phyloP scores from a whole-genome alignment of 2,329 filamentous ascomycete species.

The Pochonia chlamydosporia region DNA sequence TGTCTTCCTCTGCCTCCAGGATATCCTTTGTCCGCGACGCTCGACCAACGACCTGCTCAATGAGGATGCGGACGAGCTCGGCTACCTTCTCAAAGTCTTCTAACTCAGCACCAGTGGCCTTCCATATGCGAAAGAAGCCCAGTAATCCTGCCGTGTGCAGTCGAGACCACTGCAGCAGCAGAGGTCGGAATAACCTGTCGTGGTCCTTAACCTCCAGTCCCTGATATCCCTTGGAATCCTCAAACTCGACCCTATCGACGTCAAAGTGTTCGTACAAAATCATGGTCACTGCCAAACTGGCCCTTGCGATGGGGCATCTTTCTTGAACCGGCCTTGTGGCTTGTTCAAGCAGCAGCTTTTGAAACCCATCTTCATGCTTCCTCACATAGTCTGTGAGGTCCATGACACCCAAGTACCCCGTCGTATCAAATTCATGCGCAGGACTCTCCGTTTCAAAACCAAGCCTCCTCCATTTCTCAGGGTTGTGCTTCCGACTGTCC shows the following conservation, averaged over 20 bases:
- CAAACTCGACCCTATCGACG: conserved; percentile 75
- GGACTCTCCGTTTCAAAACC: conserved; percentile 91
- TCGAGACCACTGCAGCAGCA: conserved; percentile 88
- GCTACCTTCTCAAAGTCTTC: conserved; percentile 91
- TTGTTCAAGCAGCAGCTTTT: conserved; percentile 88
- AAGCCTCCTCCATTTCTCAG: conserved; percentile 86
- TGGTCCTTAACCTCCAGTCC: conserved; percentile 71
- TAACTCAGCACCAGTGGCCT: conserved; percentile 75
- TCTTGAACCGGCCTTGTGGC: conserved; percentile 63
- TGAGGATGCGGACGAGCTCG: conserved; percentile 81
- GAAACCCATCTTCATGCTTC: conserved; percentile 87
- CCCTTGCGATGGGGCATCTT: conserved; percentile 80
- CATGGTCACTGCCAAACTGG: conserved; percentile 79
- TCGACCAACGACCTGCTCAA: conserved; percentile 83
- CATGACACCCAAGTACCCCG: conserved; percentile 94
- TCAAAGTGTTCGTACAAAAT: conserved; percentile 95
- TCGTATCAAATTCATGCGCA: conserved; percentile 74
- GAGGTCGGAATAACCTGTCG: conserved; percentile 79
- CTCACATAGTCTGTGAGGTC: conserved; percentile 90
- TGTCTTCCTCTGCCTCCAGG: conserved; percentile 80
- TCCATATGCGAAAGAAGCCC: conserved; percentile 90
- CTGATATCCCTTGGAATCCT: conserved; percentile 72
- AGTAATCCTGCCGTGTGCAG: conserved; percentile 81
- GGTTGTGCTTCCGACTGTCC: conserved; percentile 68
- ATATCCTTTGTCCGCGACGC: conserved; percentile 79